Evolutionary conservation across 2,329 filamentous ascomycete species (phyloP), one percentile per base, ranked within the genome.

Genomic region (Helminthosporium solani): DNA sequence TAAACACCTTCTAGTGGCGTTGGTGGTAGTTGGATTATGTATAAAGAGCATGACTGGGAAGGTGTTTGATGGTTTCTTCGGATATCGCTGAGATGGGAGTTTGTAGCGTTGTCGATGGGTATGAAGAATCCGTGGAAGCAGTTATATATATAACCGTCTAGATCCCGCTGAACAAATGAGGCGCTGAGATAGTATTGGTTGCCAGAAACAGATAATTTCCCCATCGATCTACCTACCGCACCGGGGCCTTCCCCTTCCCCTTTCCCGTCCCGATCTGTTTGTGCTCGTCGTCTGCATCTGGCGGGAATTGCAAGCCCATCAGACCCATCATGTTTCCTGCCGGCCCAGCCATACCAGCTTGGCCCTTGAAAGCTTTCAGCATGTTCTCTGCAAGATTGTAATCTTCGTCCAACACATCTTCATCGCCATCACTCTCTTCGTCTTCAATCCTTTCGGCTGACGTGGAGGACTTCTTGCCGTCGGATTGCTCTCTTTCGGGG

Each of bases 331-430:
- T 75, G 65, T 96, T 97, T 1, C 91, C 85, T 2, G 88, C 87
- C 1, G 94, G 94, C 0, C 94, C 94, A 25, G 89, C 78, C 75
- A 87, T 82, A 11, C 94, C 94, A 15, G 78, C 89, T 68, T 97
- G 92, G 14, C 88, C 86, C 64, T 95, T 95, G 71, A 99, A 91
- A 59, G 89, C 92, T 68, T 96, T 90, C 1, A 99, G 76, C 44
- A 99, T 76, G 61, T 97, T 97, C 68, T 87, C 90, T 15, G 88
- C 90, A 19, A 99, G 76, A 51, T 94, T 92, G 57, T 90, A 87
- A 64, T 97, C 88, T 21, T 94, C 82, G 52, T 94, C 80, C 42
- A 86, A 83, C 0, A 81, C 55, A 20, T 69, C 68, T 2, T 70
- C 71, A 8, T 75, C 75, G 7, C 80, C 77, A 2, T 78, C 52